These are phyloP conservation scores for Plasmodium fragile DNA, from an alignment of 169 alveolate genomes.

Conservation along the genomic window DNA sequence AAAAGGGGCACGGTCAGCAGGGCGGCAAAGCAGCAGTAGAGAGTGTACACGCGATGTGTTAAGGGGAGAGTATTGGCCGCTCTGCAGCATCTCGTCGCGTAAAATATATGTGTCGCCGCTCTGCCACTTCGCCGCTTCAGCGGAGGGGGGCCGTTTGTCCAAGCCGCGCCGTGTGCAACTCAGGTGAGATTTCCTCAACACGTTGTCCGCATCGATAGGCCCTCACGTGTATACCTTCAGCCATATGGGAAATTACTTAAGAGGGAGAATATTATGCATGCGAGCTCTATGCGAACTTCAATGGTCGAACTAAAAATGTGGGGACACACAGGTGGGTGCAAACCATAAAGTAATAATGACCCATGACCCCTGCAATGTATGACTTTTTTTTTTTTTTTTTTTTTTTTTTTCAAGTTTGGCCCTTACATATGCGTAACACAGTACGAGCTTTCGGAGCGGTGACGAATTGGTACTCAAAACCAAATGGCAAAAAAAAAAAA, in stretches of 20 bases:
- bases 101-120: too few relatives aligned
- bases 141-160: neutral
- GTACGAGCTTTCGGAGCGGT: neutral
- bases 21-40: neutral
- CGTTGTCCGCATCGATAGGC: neutral
- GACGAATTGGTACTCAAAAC: neutral
- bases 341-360: neutral
- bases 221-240: neutral
- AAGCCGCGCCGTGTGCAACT: neutral
- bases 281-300: neutral
- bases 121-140: neutral
- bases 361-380: neutral
- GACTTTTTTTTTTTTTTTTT: too few relatives aligned
- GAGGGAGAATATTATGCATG: too few relatives aligned
- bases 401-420: neutral
- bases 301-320: neutral
- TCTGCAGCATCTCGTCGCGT: too few relatives aligned
- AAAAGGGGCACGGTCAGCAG: too few relatives aligned
- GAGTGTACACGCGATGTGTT: neutral
- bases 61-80: neutral
- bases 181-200: neutral
- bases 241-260: neutral
- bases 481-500: conserved; percentile 15
- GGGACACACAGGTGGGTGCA: neutral
- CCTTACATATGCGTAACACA: neutral